phyloP scores from a whole-genome alignment of 805 yeast genomes.

The Torulaspora maleeae region DNA sequence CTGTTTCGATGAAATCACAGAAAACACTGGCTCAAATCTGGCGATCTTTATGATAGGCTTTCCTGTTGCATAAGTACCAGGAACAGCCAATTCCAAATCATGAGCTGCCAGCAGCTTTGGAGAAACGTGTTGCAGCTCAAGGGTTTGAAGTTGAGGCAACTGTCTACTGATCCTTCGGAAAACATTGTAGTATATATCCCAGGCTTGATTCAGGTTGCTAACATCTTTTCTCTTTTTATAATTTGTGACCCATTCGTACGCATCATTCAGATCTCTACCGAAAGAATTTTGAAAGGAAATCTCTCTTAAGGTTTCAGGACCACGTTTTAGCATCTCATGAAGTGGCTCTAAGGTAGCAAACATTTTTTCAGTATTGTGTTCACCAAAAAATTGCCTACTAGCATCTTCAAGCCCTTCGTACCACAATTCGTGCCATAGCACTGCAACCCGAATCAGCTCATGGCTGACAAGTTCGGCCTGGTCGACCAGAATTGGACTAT shows the following conservation, averaged over 20 bases:
- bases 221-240: constrained; percentile 81
- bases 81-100: constrained; percentile 82
- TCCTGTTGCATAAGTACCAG: constrained; percentile 88
- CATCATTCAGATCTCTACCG: constrained; percentile 89
- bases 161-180: constrained; percentile 88
- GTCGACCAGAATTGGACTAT: constrained; percentile 76
- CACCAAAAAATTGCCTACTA: constrained; percentile 86
- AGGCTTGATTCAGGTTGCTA: constrained; percentile 88
- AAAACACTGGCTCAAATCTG: constrained; percentile 73
- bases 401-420: constrained; percentile 97
- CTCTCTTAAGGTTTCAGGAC: constrained; percentile 91
- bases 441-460: constrained; percentile 91
- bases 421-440: constrained; percentile 97
- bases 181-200: constrained; percentile 94
- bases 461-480: constrained; percentile 93
- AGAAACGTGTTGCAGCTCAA: constrained; percentile 90
- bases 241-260: constrained; percentile 87
- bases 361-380: constrained; percentile 92
- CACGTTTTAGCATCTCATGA: constrained; percentile 75
- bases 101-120: constrained; percentile 77
- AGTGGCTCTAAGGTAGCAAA: constrained; percentile 84
- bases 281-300: constrained; percentile 88
- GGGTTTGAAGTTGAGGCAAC: constrained; percentile 75
- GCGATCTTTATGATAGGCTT: constrained; percentile 68
- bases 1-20: constrained; percentile 91